Evolutionary conservation across 495 filamentous ascomycete genomes (phyloP), one percentile per base, ranked within the genome.

Genomic region (Chaetomidium leptoderma): DNA sequence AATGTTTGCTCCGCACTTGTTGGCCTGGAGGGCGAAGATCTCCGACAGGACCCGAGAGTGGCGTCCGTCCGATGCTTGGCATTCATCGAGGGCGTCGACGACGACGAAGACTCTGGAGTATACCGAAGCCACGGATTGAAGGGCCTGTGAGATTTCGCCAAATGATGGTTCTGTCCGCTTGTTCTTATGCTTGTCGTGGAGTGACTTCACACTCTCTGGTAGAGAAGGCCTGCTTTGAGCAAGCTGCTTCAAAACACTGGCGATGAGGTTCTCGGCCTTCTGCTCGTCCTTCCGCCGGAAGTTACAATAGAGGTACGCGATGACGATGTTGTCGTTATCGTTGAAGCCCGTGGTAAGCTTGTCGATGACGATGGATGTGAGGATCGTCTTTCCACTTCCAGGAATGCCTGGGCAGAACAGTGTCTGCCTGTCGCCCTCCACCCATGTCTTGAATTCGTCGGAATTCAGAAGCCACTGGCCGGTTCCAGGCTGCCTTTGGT

Each of bases 21-120:
- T 35, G 36, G 2, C 6, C 16, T 21, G 46, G 8, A 35, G 6
- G n/a, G 3, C 8, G 4, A 21, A 13, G 6, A 49, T 21, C 9
- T 33, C 27, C 2, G n/a, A 7, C 16, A 67, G 66, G 0, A 78
- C 26, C 11, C 1, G 26, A 1, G 11, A 0, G 13, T 58, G 45
- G 7, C 26, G 45, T 6, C 26, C 35, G 9, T 45, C 40, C 2
- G 26, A 43, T 11, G 26, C 53, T 26, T 46, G 53, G 19, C 68
- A 80, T 59, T 81, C 79, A 55, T 82, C 79, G 14, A 82, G 62
- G 26, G 75, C 79, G 59, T 80, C 76, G n/a, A 81, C 35, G n/a
- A 79, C 42, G 50, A 79, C 67, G 50, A 76, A 78, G 14, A 68
- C 61, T 39, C 43, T 66, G 13, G 46, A 21, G 55, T 63, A 69